Base-by-base conservation (phyloP, 2,329 filamentous ascomycete species). In the Botryotinia narcissicola region DNA sequence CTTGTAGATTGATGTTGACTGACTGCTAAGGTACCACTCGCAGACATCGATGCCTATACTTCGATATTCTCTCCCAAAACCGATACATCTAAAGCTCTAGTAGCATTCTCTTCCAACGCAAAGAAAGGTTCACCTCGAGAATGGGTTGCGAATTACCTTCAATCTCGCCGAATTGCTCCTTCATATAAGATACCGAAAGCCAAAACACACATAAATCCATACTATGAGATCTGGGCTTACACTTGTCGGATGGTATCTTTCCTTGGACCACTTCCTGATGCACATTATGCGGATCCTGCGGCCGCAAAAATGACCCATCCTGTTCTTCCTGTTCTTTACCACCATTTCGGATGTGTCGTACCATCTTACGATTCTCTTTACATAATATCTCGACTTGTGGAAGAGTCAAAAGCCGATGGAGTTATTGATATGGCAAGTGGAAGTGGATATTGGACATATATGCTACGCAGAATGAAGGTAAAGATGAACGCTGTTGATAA, bases 311-410 rank as follows among this genome's bases (percentile, higher is more conserved):
- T 85, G 74, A 87, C 87, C 68, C 92, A 94, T 82, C 91, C 92
- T 77, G 84, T 93, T 10, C 85, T 94, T 14, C 92, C 92, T 3
- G 84, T 94, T 29, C 85, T 93, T 72, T 94, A 93, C 86, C 92
- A 94, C 82, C 92, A 94, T 81, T 94, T 94, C 81, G 91, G 91
- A 69, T 94, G 92, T 82, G 87, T 88, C 1, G 89, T 89, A 32
- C 92, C 92, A 0, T 88, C 87, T 16, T 91, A 91, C 80, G 90
- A 93, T 77, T 85, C 87, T 2, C 83, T 94, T 20, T 84, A 87
- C 75, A 83, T 91, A 35, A 85, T 94, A 46, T 86, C 85, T 51
- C 83, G 86, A 66, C 80, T 92, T 3, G 85, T 87, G 9, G 64
- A 32, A 18, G 73, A 73, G 32, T 48, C 66, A 3, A 67, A 46